Evolutionary conservation across 2,329 filamentous ascomycete genomes (phyloP).

Genomic region (Lachnellula subtilissima): DNA sequence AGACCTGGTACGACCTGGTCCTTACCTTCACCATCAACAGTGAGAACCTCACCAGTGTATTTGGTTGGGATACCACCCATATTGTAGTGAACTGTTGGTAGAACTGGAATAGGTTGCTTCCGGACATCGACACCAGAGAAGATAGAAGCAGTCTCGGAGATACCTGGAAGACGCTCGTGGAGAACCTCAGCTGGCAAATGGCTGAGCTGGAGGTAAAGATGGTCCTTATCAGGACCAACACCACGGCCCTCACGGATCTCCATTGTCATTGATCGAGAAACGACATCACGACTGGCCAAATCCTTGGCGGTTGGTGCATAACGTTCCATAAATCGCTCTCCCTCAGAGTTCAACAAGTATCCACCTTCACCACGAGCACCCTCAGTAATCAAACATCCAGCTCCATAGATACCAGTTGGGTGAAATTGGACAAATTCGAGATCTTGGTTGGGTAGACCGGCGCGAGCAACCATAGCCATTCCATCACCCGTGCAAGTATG

Average conservation of each 20-base stretch:
- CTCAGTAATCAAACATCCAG: slow-evolving; percentile 96
- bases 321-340: slow-evolving; percentile 98
- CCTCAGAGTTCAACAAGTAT: slow-evolving; percentile 94
- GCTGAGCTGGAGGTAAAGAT: slow-evolving; percentile 97
- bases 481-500: slow-evolving; percentile 99
- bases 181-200: slow-evolving; percentile 89
- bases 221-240: slow-evolving; percentile 95
- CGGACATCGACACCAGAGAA: slow-evolving; percentile 96
- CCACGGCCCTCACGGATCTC: slow-evolving; percentile 97
- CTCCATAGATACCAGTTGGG: slow-evolving; percentile 97
- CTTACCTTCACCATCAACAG: slow-evolving; percentile 76
- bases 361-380: slow-evolving; percentile 97
- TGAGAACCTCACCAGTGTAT: slow-evolving; percentile 94
- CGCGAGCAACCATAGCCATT: slow-evolving; percentile 98
- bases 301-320: slow-evolving; percentile 98
- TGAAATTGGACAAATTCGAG: slow-evolving; percentile 99
- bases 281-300: slow-evolving; percentile 91
- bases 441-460: slow-evolving; percentile 97
- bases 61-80: slow-evolving; percentile 99
- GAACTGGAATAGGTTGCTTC: slow-evolving; percentile 93
- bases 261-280: slow-evolving; percentile 96
- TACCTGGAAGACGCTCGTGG: slow-evolving; percentile 94
- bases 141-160: slow-evolving; percentile 96
- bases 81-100: slow-evolving; percentile 98
- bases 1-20: slow-evolving; percentile 93